Evolutionary conservation across 73 alveolate genomes (phyloP).

Genomic region (Chromera velia): DNA sequence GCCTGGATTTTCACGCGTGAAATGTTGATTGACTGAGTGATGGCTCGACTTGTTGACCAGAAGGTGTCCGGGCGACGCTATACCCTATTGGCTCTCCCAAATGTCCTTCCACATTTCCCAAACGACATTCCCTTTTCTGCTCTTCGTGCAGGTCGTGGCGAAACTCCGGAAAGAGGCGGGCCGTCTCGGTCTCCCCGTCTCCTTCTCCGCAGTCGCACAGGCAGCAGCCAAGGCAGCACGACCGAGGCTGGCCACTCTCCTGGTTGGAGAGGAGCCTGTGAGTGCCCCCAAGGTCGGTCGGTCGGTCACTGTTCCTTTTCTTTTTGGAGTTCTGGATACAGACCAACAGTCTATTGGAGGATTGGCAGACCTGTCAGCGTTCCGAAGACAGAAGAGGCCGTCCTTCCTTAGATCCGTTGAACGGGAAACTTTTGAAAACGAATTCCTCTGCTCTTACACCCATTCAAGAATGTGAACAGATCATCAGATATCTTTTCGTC

Average conservation of each 20-base stretch:
- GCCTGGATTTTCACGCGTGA: no score
- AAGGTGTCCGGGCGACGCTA: no score
- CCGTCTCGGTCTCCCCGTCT: neutral
- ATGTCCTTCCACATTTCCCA: no score
- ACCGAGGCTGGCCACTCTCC: slow-evolving; percentile 22
- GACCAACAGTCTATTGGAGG: neutral
- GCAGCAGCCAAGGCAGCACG: slow-evolving; percentile 36
- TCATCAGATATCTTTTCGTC: no score
- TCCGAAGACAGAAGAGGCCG: neutral
- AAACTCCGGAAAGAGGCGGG: no score
- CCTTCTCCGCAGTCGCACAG: slow-evolving; percentile 17
- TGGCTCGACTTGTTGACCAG: no score
- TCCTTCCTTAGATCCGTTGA: neutral
- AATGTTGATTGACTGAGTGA: no score
- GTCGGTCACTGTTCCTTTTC: neutral
- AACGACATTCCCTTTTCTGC: no score
- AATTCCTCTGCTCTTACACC: neutral
- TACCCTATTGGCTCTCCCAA: no score
- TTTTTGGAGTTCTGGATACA: neutral
- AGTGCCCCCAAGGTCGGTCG: slow-evolving; percentile 18
- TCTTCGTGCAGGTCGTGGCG: no score
- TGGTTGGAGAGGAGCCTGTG: slow-evolving; percentile 19
- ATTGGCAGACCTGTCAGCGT: neutral
- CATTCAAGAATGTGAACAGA: no score
- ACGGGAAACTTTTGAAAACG: neutral